A percentile compares a stretch with the other conserved stretches of the same genome.
phyloP scores from a whole-genome alignment of 148 eudicot genomes.

The Suaeda aralocaspica region DNA sequence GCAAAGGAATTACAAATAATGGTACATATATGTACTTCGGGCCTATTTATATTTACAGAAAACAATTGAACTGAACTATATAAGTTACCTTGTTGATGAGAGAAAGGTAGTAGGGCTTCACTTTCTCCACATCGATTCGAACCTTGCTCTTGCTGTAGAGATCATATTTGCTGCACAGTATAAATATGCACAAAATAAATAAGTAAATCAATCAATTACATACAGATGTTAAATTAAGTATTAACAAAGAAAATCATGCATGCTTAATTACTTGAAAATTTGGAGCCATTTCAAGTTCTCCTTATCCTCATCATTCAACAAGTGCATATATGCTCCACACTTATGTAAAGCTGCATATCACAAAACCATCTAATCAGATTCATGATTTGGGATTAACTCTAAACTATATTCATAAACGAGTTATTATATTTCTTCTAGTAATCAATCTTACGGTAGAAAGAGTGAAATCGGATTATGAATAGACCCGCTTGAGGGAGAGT shows the following conservation, averaged over 20 bases:
- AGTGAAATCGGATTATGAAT: slow-evolving; percentile 55
- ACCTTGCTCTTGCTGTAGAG: slow-evolving; percentile 58
- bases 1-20: not conserved
- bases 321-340: slow-evolving; percentile 67
- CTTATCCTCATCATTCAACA: slow-evolving; percentile 74
- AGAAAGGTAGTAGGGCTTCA: slow-evolving; percentile 50
- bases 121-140: slow-evolving; percentile 34
- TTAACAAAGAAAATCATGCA: not conserved
- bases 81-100: slow-evolving; percentile 43
- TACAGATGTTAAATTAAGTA: not conserved
- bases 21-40: not conserved
- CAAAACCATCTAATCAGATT: not conserved
- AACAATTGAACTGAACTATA: no score
- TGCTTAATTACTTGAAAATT: slow-evolving; percentile 43
- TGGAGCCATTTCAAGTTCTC: slow-evolving; percentile 77
- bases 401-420: not conserved
- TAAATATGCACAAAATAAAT: not conserved
- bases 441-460: slow-evolving; percentile 46
- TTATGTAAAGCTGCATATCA: slow-evolving; percentile 50
- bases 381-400: not conserved
- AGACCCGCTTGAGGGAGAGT: slow-evolving; percentile 46
- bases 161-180: slow-evolving; percentile 42
- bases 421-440: not conserved
- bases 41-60: not conserved
- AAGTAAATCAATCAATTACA: not conserved